phyloP scores from a whole-genome alignment of 2,329 filamentous ascomycete genomes.

The Lasiodiplodia gonubiensis region DNA sequence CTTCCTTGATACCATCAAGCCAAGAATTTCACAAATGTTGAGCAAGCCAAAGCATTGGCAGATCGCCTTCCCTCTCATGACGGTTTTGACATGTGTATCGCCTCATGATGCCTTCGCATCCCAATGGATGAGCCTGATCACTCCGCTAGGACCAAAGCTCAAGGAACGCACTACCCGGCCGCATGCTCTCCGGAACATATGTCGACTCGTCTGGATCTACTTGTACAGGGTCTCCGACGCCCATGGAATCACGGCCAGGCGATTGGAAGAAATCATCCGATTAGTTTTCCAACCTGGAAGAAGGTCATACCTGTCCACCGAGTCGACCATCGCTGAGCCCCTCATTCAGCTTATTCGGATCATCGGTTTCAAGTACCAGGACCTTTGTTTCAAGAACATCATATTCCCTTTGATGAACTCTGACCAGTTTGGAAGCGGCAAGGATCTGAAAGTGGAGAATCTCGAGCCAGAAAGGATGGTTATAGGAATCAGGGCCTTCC shows the following conservation, averaged over 20 bases:
- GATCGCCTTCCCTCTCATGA: slow-evolving; percentile 85
- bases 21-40: slow-evolving; percentile 81
- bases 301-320: slow-evolving; percentile 80
- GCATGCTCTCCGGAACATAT: slow-evolving; percentile 85
- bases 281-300: slow-evolving; percentile 82
- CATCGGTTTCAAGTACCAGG: slow-evolving; percentile 90
- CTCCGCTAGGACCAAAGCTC: slow-evolving; percentile 77
- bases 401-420: slow-evolving; percentile 97
- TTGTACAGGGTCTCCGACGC: slow-evolving; percentile 79
- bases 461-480: slow-evolving; percentile 96
- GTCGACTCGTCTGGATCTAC: slow-evolving; percentile 91
- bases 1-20: slow-evolving; percentile 78
- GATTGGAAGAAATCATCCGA: slow-evolving; percentile 87
- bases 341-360: slow-evolving; percentile 93
- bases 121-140: slow-evolving; percentile 85
- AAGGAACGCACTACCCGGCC: slow-evolving; percentile 82
- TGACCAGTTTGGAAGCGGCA: slow-evolving; percentile 78
- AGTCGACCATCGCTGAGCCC: slow-evolving; percentile 83
- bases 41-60: slow-evolving; percentile 92
- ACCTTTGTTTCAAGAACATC: slow-evolving; percentile 88
- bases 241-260: slow-evolving; percentile 70
- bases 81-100: slow-evolving; percentile 86
- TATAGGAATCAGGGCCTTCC: slow-evolving; percentile 92
- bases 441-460: slow-evolving; percentile 85
- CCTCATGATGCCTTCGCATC: slow-evolving; percentile 80